Evolutionary conservation across 1,284 basidiomycete species (phyloP), one percentile per base, ranked within the genome.

Genomic region (Puccinia sorghi): DNA sequence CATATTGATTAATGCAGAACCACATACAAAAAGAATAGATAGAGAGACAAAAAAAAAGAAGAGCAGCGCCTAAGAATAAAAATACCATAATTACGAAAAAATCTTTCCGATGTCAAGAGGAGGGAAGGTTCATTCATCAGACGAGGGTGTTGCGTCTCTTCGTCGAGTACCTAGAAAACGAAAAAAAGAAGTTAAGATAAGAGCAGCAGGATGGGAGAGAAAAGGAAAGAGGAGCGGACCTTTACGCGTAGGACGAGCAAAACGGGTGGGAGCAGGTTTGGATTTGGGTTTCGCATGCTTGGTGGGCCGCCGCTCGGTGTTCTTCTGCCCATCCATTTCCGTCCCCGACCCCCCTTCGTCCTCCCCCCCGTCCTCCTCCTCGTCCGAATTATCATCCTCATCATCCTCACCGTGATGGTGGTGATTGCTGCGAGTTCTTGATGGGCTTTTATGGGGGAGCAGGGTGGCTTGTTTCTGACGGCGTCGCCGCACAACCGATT

Each of bases 101-200:
- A 2, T 32, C 32, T 32, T 32, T 32, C 32, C 32, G 32, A 32
- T 32, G 32, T 2, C 32, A 32, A 32, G 32, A 32, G 32, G 32
- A 32, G 32, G 32, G 32, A 32, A 32, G 32, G 32, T 6, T 69
- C 13, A 69, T 32, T 69, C 66, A 48, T 69, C 66, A 15, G 66
- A 69, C 5, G 66, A 69, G 3, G 66, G 66, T 7, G 66, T 69
- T 6, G 66, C 66, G 25, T 69, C 66, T 69, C 66, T 46, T 46
- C 66, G 39, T 27, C 66, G 41, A 15, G 39, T 48, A 48, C 43
- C 66, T 69, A 63, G 12, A 17, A 9, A n/a, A n/a, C 11, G 39
- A 27, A 61, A 32, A 22, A 54, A 17, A 22, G 15, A 17, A 54
- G 20, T 2, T 54, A 8, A 54, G 52, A 3, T 7, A 46, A 12